phyloP scores from a whole-genome alignment of 73 alveolate species.

The Tetrahymena elliotti region DNA sequence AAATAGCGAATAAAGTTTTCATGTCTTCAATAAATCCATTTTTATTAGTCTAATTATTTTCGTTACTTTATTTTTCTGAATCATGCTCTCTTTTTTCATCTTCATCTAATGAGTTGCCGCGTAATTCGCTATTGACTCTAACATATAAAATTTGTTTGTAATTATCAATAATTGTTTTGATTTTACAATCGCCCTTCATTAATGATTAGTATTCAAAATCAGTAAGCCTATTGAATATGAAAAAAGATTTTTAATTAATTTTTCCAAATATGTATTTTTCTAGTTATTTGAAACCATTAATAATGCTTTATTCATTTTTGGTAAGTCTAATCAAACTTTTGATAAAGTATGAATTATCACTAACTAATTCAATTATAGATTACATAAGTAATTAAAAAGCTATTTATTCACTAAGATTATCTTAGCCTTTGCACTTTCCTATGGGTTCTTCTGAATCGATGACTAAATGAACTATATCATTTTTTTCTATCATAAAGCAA shows the following conservation, averaged over 20 bases:
- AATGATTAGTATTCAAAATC: neutral
- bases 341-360: neutral
- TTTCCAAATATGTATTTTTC: neutral
- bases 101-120: too few relatives aligned
- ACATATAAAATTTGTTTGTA: neutral
- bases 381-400: neutral
- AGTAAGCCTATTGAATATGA: neutral
- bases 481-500: neutral
- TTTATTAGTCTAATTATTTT: too few relatives aligned
- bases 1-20: too few relatives aligned
- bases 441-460: neutral
- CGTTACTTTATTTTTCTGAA: too few relatives aligned
- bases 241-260: neutral
- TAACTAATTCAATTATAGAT: too few relatives aligned
- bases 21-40: too few relatives aligned
- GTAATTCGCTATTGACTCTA: neutral
- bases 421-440: neutral
- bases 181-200: neutral
- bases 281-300: neutral
- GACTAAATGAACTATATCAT: neutral
- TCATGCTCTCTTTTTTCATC: too few relatives aligned
- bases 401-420: neutral
- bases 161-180: neutral
- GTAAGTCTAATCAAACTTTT: neutral
- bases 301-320: neutral